Evolutionary conservation across 2,329 filamentous ascomycete species (phyloP).

Genomic region (Monosporascus sp.): DNA sequence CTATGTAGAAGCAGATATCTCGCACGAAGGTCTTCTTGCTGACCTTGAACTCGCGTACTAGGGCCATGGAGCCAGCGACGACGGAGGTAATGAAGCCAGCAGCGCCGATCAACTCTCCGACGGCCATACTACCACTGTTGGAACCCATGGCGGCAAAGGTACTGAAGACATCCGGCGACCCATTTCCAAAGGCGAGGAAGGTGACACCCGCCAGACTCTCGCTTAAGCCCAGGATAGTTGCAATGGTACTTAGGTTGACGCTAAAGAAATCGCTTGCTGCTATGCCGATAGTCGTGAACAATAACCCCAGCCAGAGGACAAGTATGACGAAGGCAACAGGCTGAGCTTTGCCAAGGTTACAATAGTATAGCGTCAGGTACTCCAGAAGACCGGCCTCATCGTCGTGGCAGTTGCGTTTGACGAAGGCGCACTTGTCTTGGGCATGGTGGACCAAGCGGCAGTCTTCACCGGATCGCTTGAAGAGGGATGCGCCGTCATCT

Average conservation of each 20-base stretch:
- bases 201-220: conserved; percentile 96
- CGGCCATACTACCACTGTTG: conserved; percentile 92
- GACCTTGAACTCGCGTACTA: conserved; percentile 93
- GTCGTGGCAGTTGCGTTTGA: conserved; percentile 75
- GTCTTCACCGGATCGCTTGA: conserved; percentile 36
- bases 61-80: conserved; percentile 92
- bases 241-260: conserved; percentile 91
- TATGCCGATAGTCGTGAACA: conserved; percentile 96
- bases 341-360: conserved; percentile 62
- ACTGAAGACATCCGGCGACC: conserved; percentile 95
- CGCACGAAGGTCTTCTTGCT: conserved; percentile 84
- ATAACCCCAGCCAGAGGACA: conserved; percentile 75
- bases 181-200: conserved; percentile 94
- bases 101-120: conserved; percentile 91
- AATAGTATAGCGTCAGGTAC: conserved; percentile 91
- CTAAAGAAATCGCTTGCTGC: conserved; percentile 98
- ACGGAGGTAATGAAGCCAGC: conserved; percentile 95
- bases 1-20: conserved; percentile 88
- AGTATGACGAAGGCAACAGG: conserved; percentile 76
- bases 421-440: conserved; percentile 79
- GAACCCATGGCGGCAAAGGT: conserved; percentile 98
- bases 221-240: conserved; percentile 82
- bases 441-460: conserved; percentile 77
- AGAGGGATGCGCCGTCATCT: conserved; percentile 11
- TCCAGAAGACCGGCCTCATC: conserved; percentile 87